Evolutionary conservation across 768 basidiomycete genomes (phyloP), one percentile per base, ranked within the genome.

Genomic region (Dendrothele bispora): DNA sequence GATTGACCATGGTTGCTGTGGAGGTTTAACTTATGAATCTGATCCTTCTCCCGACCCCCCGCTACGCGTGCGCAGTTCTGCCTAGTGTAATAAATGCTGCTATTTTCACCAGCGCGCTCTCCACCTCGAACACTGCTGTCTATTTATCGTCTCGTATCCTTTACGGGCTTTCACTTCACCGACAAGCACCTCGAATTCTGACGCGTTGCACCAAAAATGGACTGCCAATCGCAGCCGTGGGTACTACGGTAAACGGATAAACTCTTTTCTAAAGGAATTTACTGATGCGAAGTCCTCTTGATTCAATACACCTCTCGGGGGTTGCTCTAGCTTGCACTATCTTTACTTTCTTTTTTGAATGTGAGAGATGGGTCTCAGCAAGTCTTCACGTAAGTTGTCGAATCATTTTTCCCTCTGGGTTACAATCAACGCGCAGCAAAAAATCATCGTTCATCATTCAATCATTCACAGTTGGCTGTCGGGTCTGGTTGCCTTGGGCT

Each of bases 81-180:
- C 80, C 81, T 7, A 78, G 79, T 36, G 77, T 91, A 56, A 74
- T 91, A 63, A 91, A 91, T 58, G 88, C 79, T 10, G 74, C 70
- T 47, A 71, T 91, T 57, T 79, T 91, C 60, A 79, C 88, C 4
- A 79, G 78, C 52, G 83, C 84, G 3, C 83, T 87, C 71, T 86
- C 84, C 20, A 81, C 86, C 12, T 81, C 77, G 42, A 87, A 84
- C 65, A 83, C 79, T 50, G 79, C 70, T 71, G 55, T 86, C 46
- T 87, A 81, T 69, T 77, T 69, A 45, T 59, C 72, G 5, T 78
- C 76, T 24, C 72, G 78, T 48, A 74, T 79, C 10, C 67, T 79
- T 20, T 75, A 80, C 45, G 78, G 78, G 10, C 70, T 80, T 35
- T 70, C 77, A 5, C 65, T 77, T 36, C 71, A 77, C 53, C 75